Base-by-base conservation (phyloP, 2,329 filamentous ascomycete species). In the Dryadomyces sulphureus region DNA sequence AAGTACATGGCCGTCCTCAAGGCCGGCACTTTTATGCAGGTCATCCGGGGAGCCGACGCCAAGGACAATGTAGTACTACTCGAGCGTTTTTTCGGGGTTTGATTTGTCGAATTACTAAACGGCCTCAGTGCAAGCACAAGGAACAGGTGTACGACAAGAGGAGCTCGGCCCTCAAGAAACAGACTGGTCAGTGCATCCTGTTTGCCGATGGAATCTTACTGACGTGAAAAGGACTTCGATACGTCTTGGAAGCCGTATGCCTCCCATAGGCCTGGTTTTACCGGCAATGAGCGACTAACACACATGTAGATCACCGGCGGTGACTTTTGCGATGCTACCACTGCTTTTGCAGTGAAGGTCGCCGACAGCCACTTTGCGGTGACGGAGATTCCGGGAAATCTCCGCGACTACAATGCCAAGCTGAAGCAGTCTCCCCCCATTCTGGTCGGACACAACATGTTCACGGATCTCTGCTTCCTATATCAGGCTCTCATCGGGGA, bases 371-470 rank as follows among this genome's bases (percentile, higher is more conserved):
- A n/a, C n/a, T n/a, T n/a, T n/a, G n/a, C n/a, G n/a, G n/a, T 35
- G 8, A 16, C 27, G 5, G 3, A 4, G 2, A n/a, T n/a, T n/a
- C n/a, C n/a, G n/a, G n/a, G n/a, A n/a, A n/a, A n/a, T n/a, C n/a
- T n/a, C n/a, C n/a, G n/a, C n/a, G n/a, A n/a, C 16, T 53, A 54
- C 22, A 56, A 66, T 38, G 16, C 27, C 7, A 56, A 50, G 19
- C 50, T 68, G 2, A 57, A 58, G 40, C 27, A 30, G 1, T 54
- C 52, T 12, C 50, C 49, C 2, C 64, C 60, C 0, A 52, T 77
- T 1, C 54, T 83, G 0, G 66, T 83, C 3, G 77, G 78, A 0
- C 78, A 84, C 60, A 83, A 84, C 53, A 65, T 77, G 48, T 75
- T 83, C 51, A 69, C 72, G 2, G 78, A 84, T 52, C 62, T 84